Percentiles rank a stretch among this genome's conserved stretches.
phyloP scores from a whole-genome alignment of 768 basidiomycete species.

The Asterophora lycoperdoides region DNA sequence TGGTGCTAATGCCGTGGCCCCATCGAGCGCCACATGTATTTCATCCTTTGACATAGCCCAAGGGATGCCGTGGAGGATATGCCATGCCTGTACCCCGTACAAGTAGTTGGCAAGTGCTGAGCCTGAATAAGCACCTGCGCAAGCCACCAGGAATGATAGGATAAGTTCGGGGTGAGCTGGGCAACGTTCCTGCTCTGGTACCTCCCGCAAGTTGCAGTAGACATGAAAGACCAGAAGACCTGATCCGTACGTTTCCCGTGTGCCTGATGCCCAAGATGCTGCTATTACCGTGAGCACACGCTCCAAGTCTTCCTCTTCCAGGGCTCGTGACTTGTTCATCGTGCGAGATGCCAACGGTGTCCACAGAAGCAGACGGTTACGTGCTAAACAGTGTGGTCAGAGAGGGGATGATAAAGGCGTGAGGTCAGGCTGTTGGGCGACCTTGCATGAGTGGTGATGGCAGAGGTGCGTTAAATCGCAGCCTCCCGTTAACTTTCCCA shows the following conservation, averaged over 20 bases:
- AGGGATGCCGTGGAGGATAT: not conserved
- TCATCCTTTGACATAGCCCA: too few relatives aligned
- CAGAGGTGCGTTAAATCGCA: not conserved
- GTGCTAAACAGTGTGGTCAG: conserved; percentile 24
- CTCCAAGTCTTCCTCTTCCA: not conserved
- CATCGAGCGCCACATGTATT: too few relatives aligned
- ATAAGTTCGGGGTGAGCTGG: too few relatives aligned
- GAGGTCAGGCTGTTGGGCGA: conserved; percentile 5
- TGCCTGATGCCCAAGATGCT: conserved; percentile 25
- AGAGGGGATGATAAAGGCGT: conserved; percentile 16
- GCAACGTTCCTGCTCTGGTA: too few relatives aligned
- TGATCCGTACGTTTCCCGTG: conserved; percentile 26
- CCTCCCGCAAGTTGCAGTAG: too few relatives aligned
- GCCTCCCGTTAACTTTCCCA: not conserved
- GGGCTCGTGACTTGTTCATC: conserved; percentile 2
- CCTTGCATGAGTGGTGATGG: not conserved
- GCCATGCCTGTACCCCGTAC: too few relatives aligned
- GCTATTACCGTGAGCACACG: conserved; percentile 15
- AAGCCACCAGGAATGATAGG: too few relatives aligned
- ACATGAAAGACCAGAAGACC: too few relatives aligned
- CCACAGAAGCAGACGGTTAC: conserved; percentile 25
- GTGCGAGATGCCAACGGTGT: conserved; percentile 8
- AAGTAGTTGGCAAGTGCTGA: too few relatives aligned
- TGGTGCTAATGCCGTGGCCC: conserved; percentile 27
- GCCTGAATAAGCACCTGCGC: conserved; percentile 10